Base-by-base conservation (phyloP, 1,139 yeast genomes). In the Yamadazyma kanchanaburiensis region DNA sequence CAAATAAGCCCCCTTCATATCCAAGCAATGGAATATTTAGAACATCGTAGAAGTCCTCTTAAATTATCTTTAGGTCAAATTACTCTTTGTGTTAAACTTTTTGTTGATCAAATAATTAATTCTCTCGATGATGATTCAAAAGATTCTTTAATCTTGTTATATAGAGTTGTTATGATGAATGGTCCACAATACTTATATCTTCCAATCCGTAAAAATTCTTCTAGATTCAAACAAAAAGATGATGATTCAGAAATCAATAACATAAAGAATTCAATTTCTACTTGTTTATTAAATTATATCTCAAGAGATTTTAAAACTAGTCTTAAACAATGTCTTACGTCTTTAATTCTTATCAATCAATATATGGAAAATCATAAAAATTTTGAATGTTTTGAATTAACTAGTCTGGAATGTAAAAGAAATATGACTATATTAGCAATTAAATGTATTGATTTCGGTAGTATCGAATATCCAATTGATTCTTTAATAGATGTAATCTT, bases 141-240 rank as follows among this genome's bases (percentile, higher is more conserved):
- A 6, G 48, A 42, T 27, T 46, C 46, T 1, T 29, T 40, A 15
- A 10, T 25, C 9, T 22, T 32, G 5, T 18, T 56, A 3, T 40
- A 46, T 19, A 29, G 41, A 12, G 45, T 53, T 1, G 39, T 54
- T 12, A 33, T 37, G 21, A 23, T 30, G 6, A 41, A 52, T 30
- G 48, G 49, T 0, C 64, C 64, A 1, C 28, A 39, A 5, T 48
- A 51, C 27, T 33, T 52, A 4, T 59, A 43, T 30, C 33, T 39
- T 5, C 39, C 39, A 3, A 16, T 55, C 0, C 12, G 37, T 5
- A 30, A 33, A 5, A 17, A 38, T 7, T 31, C 37, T 7, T 23
- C 21, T 2, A 12, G 31, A 2, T 15, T 46, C 10, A 11, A 24
- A 5, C 22, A 26, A 3, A 40, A 27, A 20, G n/a, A n/a, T n/a